A percentile compares a stretch with the other conserved stretches of the same genome.
These are phyloP conservation scores for Penicillium sp. DNA, from an alignment of 2,329 filamentous ascomycete species.

Conservation along the genomic window DNA sequence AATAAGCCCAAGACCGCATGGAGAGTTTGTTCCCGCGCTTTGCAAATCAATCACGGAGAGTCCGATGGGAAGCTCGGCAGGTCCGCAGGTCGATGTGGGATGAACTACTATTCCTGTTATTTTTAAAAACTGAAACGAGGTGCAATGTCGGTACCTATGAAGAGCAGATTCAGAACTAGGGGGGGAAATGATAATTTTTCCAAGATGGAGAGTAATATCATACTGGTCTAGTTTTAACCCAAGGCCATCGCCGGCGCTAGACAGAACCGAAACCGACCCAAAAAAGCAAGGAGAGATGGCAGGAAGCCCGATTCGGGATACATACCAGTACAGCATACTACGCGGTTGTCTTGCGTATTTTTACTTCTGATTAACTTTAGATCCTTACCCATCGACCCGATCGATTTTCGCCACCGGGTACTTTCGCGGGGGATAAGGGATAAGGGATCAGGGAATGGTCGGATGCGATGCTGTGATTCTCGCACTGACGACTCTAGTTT, in stretches of 20 bases:
- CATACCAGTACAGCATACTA: not conserved
- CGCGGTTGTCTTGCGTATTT: not conserved
- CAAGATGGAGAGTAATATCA: too few species aligned
- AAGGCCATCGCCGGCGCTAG: not conserved
- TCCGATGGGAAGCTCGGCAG: not conserved
- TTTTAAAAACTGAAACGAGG: not conserved
- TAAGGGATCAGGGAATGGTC: constrained; percentile 2
- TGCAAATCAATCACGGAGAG: constrained; percentile 5
- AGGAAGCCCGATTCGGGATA: constrained; percentile 1
- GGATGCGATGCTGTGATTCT: constrained; percentile 3
- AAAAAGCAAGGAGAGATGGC: not conserved
- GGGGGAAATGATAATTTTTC: too few species aligned
- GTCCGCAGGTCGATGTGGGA: not conserved
- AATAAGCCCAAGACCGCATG: not conserved
- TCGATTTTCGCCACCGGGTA: constrained; percentile 18
- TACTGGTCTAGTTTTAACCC: not conserved
- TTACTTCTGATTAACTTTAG: not conserved
- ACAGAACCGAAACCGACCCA: not conserved
- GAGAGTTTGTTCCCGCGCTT: not conserved
- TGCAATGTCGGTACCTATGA: not conserved
- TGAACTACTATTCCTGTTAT: not conserved
- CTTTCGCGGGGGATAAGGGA: constrained; percentile 36
- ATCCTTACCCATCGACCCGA: constrained; percentile 14
- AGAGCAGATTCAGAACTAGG: not conserved
- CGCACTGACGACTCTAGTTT: not conserved